These are phyloP conservation scores for Aspergillus thermomutatus DNA, from an alignment of 2,329 filamentous ascomycete genomes.

Conservation along the genomic window DNA sequence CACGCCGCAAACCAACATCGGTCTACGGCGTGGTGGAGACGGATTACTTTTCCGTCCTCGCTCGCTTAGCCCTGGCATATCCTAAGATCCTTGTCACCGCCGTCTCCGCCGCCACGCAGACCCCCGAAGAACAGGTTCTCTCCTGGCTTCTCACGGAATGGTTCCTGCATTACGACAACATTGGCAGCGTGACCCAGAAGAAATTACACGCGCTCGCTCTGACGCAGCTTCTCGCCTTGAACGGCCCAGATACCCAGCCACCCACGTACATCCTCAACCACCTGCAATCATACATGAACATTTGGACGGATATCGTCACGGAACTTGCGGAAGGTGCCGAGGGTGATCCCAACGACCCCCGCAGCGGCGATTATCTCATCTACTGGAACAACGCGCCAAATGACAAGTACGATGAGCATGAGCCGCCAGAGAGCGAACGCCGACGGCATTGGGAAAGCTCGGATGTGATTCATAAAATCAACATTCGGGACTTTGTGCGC, in stretches of 20 bases:
- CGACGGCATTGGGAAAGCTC: conserved; percentile 38
- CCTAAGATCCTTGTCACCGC: conserved; percentile 64
- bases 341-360: conserved; percentile 32
- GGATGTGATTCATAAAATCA: conserved; percentile 43
- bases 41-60: conserved; percentile 80
- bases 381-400: conserved; percentile 35
- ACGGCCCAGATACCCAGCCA: conserved; percentile 33
- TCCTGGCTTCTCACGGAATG: conserved; percentile 47
- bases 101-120: conserved; percentile 36
- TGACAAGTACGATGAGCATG: conserved; percentile 31
- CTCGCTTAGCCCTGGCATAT: conserved; percentile 71
- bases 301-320: conserved; percentile 46
- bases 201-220: conserved; percentile 47
- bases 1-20: conserved; percentile 65
- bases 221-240: conserved; percentile 43
- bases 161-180: conserved; percentile 48
- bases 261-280: conserved; percentile 41
- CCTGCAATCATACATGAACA: conserved; percentile 45
- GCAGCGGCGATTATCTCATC: conserved; percentile 40
- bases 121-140: conserved; percentile 33
- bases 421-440: conserved; percentile 41
- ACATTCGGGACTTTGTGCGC: conserved; percentile 44
- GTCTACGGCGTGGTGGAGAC: conserved; percentile 75
- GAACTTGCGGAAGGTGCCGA: conserved; percentile 42
- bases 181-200: conserved; percentile 45